A percentile compares a stretch with the other conserved stretches of the same genome.
Conservation (phyloP, 257 asterid genomes). For the Paraleonurus japonicus region DNA sequence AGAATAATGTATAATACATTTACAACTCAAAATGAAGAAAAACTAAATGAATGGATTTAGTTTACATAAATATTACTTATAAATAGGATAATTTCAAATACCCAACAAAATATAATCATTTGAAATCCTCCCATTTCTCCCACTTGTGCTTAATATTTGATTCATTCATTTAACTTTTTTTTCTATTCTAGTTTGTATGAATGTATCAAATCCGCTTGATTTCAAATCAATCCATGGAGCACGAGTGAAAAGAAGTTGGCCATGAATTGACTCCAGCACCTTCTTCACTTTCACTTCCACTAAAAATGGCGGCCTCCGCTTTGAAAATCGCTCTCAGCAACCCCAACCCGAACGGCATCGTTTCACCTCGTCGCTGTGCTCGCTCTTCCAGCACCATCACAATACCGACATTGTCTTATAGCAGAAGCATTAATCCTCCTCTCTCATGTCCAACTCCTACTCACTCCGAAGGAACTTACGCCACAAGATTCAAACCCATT, state of each 20-base stretch:
- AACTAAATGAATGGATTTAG: too few species aligned
- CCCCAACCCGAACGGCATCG: slow-evolving; percentile 23
- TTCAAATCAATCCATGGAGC: too few species aligned
- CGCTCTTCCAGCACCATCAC: slow-evolving; percentile 20
- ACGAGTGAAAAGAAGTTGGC: not conserved
- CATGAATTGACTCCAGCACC: not conserved
- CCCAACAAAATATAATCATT: too few species aligned
- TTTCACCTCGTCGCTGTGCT: slow-evolving; percentile 26
- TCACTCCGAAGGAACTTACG: not conserved
- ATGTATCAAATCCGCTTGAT: too few species aligned
- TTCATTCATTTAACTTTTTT: too few species aligned
- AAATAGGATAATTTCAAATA: too few species aligned
- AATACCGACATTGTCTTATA: not conserved
- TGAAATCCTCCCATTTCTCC: too few species aligned
- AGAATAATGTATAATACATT: too few species aligned
- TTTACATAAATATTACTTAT: too few species aligned
- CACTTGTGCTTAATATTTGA: too few species aligned
- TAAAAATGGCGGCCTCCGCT: slow-evolving; percentile 36
- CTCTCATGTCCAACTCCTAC: slow-evolving; percentile 25
- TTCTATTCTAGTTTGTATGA: too few species aligned
- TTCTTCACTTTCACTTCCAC: not conserved
- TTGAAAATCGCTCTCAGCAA: slow-evolving; percentile 25
- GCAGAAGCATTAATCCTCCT: slow-evolving; percentile 7
- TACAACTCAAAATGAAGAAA: too few species aligned
- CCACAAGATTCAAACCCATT: slow-evolving; percentile 20